Conservation (phyloP, 2,329 filamentous ascomycete genomes). For the Hypoxylon rubiginosum region DNA sequence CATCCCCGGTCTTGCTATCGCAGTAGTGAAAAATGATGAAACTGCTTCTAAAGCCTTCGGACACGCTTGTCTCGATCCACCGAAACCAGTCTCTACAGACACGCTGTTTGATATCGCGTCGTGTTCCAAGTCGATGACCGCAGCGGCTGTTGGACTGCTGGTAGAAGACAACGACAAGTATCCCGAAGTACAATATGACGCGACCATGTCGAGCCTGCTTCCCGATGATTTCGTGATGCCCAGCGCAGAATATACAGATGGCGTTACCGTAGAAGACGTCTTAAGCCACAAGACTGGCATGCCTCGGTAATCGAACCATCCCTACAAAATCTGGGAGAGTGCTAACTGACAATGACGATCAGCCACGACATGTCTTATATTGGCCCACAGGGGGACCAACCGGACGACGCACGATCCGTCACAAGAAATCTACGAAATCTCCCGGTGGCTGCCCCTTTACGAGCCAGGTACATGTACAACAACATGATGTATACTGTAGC, state of each 20-base stretch:
- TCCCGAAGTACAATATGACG: slow-evolving; percentile 50
- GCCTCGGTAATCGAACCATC: slow-evolving; percentile 27
- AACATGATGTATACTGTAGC: slow-evolving; percentile 48
- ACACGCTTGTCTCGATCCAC: slow-evolving; percentile 46
- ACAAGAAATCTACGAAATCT: slow-evolving; percentile 46
- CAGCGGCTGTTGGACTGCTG: slow-evolving; percentile 47
- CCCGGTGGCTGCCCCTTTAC: slow-evolving; percentile 33
- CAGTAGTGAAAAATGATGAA: slow-evolving; percentile 39
- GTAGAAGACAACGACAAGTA: slow-evolving; percentile 48
- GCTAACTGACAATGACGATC: background rate
- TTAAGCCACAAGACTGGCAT: slow-evolving; percentile 46
- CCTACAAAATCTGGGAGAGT: too few relatives aligned
- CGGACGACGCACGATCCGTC: slow-evolving; percentile 40
- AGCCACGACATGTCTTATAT: slow-evolving; percentile 43
- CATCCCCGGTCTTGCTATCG: slow-evolving; percentile 45
- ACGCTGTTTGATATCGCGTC: slow-evolving; percentile 50
- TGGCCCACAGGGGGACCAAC: slow-evolving; percentile 21
- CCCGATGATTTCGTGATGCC: slow-evolving; percentile 47
- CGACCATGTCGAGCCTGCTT: slow-evolving; percentile 44
- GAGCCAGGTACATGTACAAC: slow-evolving; percentile 40
- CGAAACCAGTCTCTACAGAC: slow-evolving; percentile 46
- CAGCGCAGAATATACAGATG: slow-evolving; percentile 38
- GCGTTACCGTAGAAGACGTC: slow-evolving; percentile 46
- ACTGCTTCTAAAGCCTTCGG: slow-evolving; percentile 43
- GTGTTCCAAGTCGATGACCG: slow-evolving; percentile 49